Conservation (phyloP, 192 early-diverging fungal species). For the Coemansia sp. region DNA sequence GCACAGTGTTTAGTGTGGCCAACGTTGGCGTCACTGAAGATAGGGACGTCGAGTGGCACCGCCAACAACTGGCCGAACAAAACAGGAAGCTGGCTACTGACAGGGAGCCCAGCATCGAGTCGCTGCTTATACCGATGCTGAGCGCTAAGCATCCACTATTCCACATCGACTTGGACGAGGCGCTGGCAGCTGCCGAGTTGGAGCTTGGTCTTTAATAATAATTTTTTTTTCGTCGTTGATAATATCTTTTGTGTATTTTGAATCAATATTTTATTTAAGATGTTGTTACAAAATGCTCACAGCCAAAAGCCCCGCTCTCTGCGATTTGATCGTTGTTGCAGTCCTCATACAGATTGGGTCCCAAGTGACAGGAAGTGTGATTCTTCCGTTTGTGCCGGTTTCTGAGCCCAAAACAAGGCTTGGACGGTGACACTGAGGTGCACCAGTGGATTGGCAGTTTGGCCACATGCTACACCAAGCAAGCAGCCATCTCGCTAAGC, state of each 20-base stretch:
- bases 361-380: too few species aligned
- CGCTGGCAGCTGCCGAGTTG: slow-evolving; percentile 41
- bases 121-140: slow-evolving; percentile 34
- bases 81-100: background rate
- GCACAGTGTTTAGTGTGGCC: slow-evolving; percentile 47
- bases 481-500: too few species aligned
- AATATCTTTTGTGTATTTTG: background rate
- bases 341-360: too few species aligned
- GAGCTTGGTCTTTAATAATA: slow-evolving; percentile 28
- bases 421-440: too few species aligned
- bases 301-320: too few species aligned
- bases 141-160: slow-evolving; percentile 43
- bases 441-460: too few species aligned
- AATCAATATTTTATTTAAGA: background rate
- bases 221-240: background rate
- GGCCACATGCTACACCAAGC: too few species aligned
- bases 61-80: background rate
- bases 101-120: slow-evolving; percentile 30
- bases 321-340: too few species aligned
- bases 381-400: too few species aligned
- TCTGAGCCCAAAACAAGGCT: too few species aligned
- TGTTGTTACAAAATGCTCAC: too few species aligned
- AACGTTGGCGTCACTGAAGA: slow-evolving; percentile 31
- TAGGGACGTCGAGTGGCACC: slow-evolving; percentile 6
- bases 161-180: slow-evolving; percentile 53